These are phyloP conservation scores for Aegilops sharonensis DNA, from an alignment of 176 grass and related monocot species.

Conservation along the genomic window DNA sequence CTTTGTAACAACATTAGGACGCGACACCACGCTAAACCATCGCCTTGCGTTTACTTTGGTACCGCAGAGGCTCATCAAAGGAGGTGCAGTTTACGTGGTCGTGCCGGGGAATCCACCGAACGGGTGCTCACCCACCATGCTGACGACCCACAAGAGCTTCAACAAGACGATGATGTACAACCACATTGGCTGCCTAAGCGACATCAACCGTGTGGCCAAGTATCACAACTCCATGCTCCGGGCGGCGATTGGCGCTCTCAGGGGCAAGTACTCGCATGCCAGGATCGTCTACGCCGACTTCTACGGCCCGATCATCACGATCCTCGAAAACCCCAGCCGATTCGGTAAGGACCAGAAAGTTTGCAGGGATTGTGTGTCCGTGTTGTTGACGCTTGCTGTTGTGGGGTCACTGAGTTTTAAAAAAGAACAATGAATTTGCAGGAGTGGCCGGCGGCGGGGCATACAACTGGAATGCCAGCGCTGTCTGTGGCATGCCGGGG, in stretches of 20 bases:
- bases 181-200: neutral
- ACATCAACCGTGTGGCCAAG: neutral
- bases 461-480: constrained; percentile 23
- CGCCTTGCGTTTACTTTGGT: neutral
- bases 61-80: constrained; percentile 5
- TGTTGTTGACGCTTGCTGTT: neutral
- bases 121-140: neutral
- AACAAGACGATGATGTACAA: neutral
- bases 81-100: neutral
- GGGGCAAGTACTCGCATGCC: neutral
- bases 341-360: neutral
- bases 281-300: constrained; percentile 32
- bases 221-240: constrained; percentile 17
- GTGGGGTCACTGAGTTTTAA: neutral
- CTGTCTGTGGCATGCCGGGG: constrained; percentile 4
- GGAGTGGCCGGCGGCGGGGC: neutral
- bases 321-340: neutral
- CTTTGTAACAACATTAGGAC: neutral
- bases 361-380: neutral
- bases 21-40: neutral
- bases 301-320: neutral
- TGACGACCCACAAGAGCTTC: neutral
- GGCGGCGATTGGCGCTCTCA: neutral
- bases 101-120: constrained; percentile 34
- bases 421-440: neutral